Percentiles rank a stretch among this genome's conserved stretches.
Evolutionary conservation across 1,139 yeast genomes (phyloP).

Genomic region (Hanseniaspora uvarum): DNA sequence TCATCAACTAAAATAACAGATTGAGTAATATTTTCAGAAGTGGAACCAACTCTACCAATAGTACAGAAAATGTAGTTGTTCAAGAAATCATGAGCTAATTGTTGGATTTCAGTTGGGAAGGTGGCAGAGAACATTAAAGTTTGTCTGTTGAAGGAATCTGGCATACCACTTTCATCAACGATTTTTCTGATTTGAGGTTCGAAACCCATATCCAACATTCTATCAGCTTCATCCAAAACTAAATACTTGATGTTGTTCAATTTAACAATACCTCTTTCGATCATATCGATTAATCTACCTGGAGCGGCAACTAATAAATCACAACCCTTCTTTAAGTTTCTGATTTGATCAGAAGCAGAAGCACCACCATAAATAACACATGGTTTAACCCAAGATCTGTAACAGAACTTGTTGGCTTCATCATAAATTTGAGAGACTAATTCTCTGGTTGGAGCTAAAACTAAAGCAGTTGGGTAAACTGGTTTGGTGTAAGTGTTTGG

Average conservation of each 20-base stretch:
- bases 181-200: slow-evolving; percentile 98
- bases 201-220: slow-evolving; percentile 99
- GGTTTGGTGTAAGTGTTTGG: slow-evolving; percentile 46
- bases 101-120: slow-evolving; percentile 95
- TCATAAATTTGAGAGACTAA: slow-evolving; percentile 92
- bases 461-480: slow-evolving; percentile 88
- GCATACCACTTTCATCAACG: slow-evolving; percentile 97
- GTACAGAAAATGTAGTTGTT: slow-evolving; percentile 90
- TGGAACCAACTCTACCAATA: slow-evolving; percentile 97
- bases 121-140: slow-evolving; percentile 98
- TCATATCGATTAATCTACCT: slow-evolving; percentile 92
- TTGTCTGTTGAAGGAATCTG: slow-evolving; percentile 80
- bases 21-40: slow-evolving; percentile 95
- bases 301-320: slow-evolving; percentile 96
- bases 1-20: slow-evolving; percentile 88
- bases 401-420: slow-evolving; percentile 89
- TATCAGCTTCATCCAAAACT: slow-evolving; percentile 97
- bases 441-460: slow-evolving; percentile 98
- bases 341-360: slow-evolving; percentile 76
- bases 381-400: slow-evolving; percentile 97
- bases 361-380: slow-evolving; percentile 98
- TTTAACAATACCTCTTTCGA: slow-evolving; percentile 90
- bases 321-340: slow-evolving; percentile 87
- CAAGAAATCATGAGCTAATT: slow-evolving; percentile 93
- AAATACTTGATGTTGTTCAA: slow-evolving; percentile 81